phyloP scores from a whole-genome alignment of 257 asterid species.

The Leonotis leonurus region DNA sequence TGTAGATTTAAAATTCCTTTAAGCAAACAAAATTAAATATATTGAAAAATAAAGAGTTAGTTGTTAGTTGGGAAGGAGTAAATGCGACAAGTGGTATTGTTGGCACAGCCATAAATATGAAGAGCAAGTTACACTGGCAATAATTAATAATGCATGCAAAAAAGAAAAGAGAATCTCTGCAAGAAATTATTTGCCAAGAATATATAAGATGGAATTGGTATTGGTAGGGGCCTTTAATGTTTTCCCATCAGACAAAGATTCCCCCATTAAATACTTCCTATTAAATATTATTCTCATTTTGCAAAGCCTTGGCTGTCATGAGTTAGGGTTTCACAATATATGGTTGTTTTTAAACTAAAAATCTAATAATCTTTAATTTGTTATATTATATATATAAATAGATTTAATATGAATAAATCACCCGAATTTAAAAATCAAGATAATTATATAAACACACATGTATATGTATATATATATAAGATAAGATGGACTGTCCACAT shows the following conservation, averaged over 20 bases:
- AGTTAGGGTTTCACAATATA: too few species aligned
- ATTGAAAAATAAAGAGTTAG: constrained; percentile 2
- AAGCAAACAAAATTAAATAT: background rate
- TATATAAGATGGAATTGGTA: too few species aligned
- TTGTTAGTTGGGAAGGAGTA: constrained; percentile 30
- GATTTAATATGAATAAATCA: too few species aligned
- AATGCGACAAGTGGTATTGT: constrained; percentile 25
- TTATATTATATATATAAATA: too few species aligned
- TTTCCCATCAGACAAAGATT: constrained; percentile 27
- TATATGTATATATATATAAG: too few species aligned
- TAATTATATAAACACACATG: too few species aligned
- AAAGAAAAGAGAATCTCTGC: constrained; percentile 34
- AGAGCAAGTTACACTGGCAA: constrained; percentile 27
- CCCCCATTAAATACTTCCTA: constrained; percentile 6
- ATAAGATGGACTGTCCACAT: too few species aligned
- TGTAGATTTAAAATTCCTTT: background rate
- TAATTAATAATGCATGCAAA: constrained; percentile 19
- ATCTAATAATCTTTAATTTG: too few species aligned
- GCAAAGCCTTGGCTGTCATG: too few species aligned
- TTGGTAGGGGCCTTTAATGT: constrained; percentile 18
- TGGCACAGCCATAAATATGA: constrained; percentile 24
- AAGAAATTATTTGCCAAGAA: constrained; percentile 24
- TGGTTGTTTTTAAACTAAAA: too few species aligned
- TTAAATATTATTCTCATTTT: background rate
- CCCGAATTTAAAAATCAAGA: too few species aligned